Evolutionary conservation across 2,329 filamentous ascomycete genomes (phyloP).

Genomic region (Fusarium brevicatenulatum): DNA sequence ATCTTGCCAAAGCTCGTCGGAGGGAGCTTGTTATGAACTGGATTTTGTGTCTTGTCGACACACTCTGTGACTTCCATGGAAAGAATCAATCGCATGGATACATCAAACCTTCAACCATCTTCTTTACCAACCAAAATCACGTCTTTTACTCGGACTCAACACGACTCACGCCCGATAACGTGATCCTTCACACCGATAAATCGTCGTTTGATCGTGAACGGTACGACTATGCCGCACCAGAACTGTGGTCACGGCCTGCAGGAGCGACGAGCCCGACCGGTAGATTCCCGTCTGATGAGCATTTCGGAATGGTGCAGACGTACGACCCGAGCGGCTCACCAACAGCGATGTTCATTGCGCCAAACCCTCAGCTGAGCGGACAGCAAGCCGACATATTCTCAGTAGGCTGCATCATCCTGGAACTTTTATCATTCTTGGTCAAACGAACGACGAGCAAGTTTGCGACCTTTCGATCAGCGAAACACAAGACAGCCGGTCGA

Average conservation of each 20-base stretch:
- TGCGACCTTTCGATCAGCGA: conserved; percentile 71
- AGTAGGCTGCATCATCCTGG: conserved; percentile 76
- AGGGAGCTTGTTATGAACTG: conserved; percentile 73
- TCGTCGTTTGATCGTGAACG: conserved; percentile 71
- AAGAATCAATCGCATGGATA: conserved; percentile 72
- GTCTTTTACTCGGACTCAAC: conserved; percentile 75
- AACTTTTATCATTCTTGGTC: conserved; percentile 74
- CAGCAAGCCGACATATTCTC: conserved; percentile 78
- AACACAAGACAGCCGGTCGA: conserved; percentile 67
- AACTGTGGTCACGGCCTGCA: conserved; percentile 64
- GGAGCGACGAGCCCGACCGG: conserved; percentile 50
- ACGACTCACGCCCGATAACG: conserved; percentile 56
- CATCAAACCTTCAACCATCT: conserved; percentile 76
- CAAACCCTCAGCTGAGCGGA: conserved; percentile 59
- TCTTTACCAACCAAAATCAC: conserved; percentile 71
- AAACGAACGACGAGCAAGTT: conserved; percentile 75
- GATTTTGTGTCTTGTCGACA: conserved; percentile 78
- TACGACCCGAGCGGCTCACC: conserved; percentile 41
- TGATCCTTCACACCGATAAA: conserved; percentile 55
- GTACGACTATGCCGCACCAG: conserved; percentile 79
- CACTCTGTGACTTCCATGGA: conserved; percentile 73
- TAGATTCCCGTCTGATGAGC: conserved; percentile 51
- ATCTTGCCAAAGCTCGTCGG: conserved; percentile 68
- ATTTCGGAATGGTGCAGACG: conserved; percentile 50
- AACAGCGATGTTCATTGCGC: conserved; percentile 50